Conservation (phyloP, 2,329 filamentous ascomycete genomes). For the Helotiales sp. region DNA sequence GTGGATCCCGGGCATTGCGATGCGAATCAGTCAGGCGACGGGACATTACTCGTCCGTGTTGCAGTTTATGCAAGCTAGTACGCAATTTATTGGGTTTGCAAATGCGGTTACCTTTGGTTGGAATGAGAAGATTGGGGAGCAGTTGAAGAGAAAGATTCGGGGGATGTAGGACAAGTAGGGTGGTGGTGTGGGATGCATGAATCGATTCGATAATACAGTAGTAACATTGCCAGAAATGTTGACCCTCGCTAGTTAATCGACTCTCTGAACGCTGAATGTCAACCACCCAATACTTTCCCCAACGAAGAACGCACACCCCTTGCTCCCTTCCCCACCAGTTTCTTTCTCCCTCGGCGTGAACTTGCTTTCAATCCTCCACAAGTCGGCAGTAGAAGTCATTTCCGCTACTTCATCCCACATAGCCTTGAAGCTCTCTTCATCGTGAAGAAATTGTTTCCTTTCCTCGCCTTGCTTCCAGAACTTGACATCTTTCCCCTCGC, state of each 20-base stretch:
- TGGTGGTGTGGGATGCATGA: too few relatives aligned
- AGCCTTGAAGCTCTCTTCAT: conserved; percentile 24
- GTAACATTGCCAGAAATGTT: too few relatives aligned
- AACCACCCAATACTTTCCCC: conserved; percentile 25
- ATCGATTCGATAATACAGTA: too few relatives aligned
- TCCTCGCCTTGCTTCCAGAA: conserved; percentile 13
- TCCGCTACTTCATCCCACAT: conserved; percentile 25
- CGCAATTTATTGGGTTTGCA: conserved; percentile 17
- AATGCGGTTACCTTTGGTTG: conserved; percentile 17
- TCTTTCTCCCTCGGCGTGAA: conserved; percentile 26
- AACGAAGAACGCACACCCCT: conserved; percentile 19
- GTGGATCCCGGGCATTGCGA: conserved; percentile 7
- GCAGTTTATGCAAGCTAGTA: conserved; percentile 4
- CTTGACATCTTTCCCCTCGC: conserved; percentile 1
- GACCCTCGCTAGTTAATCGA: too few relatives aligned
- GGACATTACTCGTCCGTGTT: background rate
- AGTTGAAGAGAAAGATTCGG: background rate
- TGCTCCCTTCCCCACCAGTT: conserved; percentile 7
- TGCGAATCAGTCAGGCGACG: conserved; percentile 7
- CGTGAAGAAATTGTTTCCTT: conserved; percentile 20
- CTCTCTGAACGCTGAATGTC: conserved; percentile 17
- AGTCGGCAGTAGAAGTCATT: conserved; percentile 28
- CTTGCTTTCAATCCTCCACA: conserved; percentile 33
- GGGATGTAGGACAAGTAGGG: background rate
- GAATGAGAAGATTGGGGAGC: conserved; percentile 19